These are phyloP conservation scores for Amniculicola lignicola DNA, from an alignment of 495 filamentous ascomycete genomes.

Conservation along the genomic window DNA sequence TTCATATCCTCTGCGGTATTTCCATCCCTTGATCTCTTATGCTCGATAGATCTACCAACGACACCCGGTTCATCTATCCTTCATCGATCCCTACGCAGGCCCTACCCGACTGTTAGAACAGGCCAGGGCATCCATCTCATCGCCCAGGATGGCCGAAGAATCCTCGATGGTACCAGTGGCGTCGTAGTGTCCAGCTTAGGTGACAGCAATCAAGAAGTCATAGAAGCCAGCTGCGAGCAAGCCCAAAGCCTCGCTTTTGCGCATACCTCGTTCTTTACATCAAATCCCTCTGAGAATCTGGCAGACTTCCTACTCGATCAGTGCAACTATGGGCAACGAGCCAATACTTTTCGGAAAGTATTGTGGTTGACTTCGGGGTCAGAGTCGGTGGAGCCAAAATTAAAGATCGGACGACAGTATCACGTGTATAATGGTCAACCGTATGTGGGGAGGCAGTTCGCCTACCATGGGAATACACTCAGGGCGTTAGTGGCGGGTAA, in stretches of 20 bases:
- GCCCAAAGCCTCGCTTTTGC: constrained; percentile 52
- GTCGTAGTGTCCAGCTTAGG: constrained; percentile 55
- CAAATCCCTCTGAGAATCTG: constrained; percentile 40
- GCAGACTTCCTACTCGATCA: constrained; percentile 1
- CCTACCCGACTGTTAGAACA: too few relatives aligned
- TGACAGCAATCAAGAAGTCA: constrained; percentile 48
- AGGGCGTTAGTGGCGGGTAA: constrained; percentile 63
- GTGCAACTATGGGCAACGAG: too few relatives aligned
- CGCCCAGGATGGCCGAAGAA: background rate
- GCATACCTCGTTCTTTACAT: constrained; percentile 53
- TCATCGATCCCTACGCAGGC: too few relatives aligned
- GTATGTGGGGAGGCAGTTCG: constrained; percentile 62
- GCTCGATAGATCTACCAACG: too few relatives aligned
- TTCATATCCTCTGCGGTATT: too few relatives aligned
- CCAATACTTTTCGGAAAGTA: constrained; percentile 1
- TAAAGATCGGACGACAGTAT: constrained; percentile 65
- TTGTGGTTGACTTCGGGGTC: constrained; percentile 34
- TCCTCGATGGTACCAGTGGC: constrained; percentile 41
- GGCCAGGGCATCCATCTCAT: too few relatives aligned
- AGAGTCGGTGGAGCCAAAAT: constrained; percentile 68
- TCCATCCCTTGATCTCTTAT: too few relatives aligned
- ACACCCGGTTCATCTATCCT: too few relatives aligned
- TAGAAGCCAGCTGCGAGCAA: constrained; percentile 49
- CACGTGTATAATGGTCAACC: constrained; percentile 55
- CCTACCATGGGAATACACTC: constrained; percentile 75